phyloP scores from a whole-genome alignment of 805 yeast genomes.

The Wickerhamomyces sydowiorum region DNA sequence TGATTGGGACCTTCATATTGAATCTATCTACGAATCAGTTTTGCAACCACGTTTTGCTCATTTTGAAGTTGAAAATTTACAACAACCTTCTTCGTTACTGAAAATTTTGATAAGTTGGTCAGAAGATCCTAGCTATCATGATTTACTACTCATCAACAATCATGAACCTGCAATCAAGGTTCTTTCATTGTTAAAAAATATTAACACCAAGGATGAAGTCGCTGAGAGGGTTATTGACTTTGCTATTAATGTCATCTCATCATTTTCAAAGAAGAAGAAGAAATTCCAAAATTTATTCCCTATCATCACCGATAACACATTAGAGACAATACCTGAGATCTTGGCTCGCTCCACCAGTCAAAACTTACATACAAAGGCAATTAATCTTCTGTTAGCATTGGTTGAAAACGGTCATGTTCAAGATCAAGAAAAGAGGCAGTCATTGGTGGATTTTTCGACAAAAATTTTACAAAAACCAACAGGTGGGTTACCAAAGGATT shows the following conservation, averaged over 20 bases:
- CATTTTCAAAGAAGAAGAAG: slow-evolving; percentile 30
- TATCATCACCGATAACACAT: slow-evolving; percentile 50
- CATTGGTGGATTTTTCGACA: slow-evolving; percentile 52
- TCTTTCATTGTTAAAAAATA: slow-evolving; percentile 45
- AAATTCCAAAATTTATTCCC: slow-evolving; percentile 47
- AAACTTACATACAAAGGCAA: slow-evolving; percentile 46
- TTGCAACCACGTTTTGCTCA: slow-evolving; percentile 58
- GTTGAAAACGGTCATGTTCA: slow-evolving; percentile 54
- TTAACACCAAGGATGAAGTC: slow-evolving; percentile 64
- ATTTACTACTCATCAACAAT: slow-evolving; percentile 52
- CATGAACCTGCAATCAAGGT: slow-evolving; percentile 49
- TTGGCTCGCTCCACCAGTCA: slow-evolving; percentile 32
- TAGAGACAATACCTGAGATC: slow-evolving; percentile 43
- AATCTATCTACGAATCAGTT: slow-evolving; percentile 44
- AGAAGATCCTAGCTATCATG: slow-evolving; percentile 35
- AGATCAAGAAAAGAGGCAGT: slow-evolving; percentile 44
- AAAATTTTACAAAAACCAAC: slow-evolving; percentile 55
- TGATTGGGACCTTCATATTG: slow-evolving; percentile 52
- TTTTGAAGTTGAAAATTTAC: slow-evolving; percentile 74
- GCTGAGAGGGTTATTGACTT: slow-evolving; percentile 49
- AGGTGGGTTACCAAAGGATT: slow-evolving; percentile 41
- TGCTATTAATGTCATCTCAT: slow-evolving; percentile 38
- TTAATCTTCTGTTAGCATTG: slow-evolving; percentile 43
- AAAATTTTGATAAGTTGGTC: slow-evolving; percentile 59
- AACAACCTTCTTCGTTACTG: slow-evolving; percentile 77